Base-by-base conservation (phyloP, 306 rosid genomes). In the Canavalia gladiata region DNA sequence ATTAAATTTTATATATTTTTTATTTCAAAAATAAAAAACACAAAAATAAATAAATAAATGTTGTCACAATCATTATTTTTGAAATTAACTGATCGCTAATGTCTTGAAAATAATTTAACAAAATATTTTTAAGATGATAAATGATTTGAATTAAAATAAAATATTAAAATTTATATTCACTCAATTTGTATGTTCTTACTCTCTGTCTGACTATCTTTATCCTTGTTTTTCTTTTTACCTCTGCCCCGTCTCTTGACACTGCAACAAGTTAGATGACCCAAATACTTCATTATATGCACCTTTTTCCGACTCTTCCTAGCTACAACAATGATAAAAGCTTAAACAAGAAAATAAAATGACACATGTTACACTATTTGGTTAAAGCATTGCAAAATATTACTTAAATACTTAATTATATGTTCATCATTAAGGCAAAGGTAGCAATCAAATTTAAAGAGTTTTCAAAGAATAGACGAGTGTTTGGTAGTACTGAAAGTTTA, bases 391-490 rank as follows among this genome's bases (percentile, higher is more conserved):
- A 72, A 72, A 45, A 51, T 45, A 43, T 63, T 33, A 45, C 29
- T 28, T n/a, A 10, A 70, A 45, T 79, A 49, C 52, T 35, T 60
- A 2, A 33, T 49, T 42, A 37, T 49, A 59, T 31, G 67, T 57
- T 66, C 60, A 67, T 74, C 45, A 59, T 49, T 74, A 30, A 78
- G 76, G 68, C 58, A 58, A 50, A 50, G 11, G 84, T 74, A 74
- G 43, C 79, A 43, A 59, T 80, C 87, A 84, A 74, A 75, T 80
- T 80, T 60, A 42, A 68, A 67, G 81, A 75, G 81, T 74, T 74
- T 42, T 50, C 34, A 31, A 60, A 79, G 6, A 67, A 84, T 51
- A 70, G 64, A 60, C 41, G 41, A 42, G 79, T 31, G 84, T 56
- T 73, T 72, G 81, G 84, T 79, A 50, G 52, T 25, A 46, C 13